Evolutionary conservation across 306 rosid genomes (phyloP).

Genomic region (Herpetospermum pedunculosum): DNA sequence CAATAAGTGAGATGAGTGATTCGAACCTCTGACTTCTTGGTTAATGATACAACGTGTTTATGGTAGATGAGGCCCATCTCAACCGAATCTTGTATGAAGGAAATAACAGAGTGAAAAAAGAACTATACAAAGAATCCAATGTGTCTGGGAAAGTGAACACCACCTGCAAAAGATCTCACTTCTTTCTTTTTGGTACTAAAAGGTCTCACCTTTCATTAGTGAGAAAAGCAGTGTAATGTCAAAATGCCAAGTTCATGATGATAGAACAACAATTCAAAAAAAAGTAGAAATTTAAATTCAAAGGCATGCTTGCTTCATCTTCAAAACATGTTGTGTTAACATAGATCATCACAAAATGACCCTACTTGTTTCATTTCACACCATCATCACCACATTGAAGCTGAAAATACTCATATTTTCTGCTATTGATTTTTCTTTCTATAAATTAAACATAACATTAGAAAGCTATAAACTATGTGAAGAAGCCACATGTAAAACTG

Average conservation of each 20-base stretch:
- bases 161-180: conserved; percentile 3
- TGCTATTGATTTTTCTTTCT: not conserved
- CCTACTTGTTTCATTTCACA: conserved; percentile 1
- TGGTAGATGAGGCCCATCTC: too few species aligned
- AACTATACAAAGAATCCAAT: not conserved
- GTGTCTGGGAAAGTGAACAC: not conserved
- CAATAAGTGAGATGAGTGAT: too few species aligned
- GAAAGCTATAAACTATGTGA: not conserved
- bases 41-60: too few species aligned
- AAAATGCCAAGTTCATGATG: not conserved
- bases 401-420: not conserved
- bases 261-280: not conserved
- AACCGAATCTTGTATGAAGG: not conserved
- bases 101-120: not conserved
- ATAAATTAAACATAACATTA: not conserved
- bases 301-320: conserved; percentile 1
- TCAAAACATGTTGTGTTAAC: not conserved
- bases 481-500: not conserved
- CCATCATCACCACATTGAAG: not conserved
- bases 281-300: not conserved
- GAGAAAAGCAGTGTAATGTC: not conserved
- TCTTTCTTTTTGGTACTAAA: not conserved
- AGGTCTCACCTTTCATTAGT: conserved; percentile 1
- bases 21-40: too few species aligned
- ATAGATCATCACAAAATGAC: not conserved